Percentiles rank a stretch among this genome's conserved stretches.
These are phyloP conservation scores for Pseudonitzschia pungens DNA, from an alignment of 108 stramenopile species.

Conservation along the genomic window DNA sequence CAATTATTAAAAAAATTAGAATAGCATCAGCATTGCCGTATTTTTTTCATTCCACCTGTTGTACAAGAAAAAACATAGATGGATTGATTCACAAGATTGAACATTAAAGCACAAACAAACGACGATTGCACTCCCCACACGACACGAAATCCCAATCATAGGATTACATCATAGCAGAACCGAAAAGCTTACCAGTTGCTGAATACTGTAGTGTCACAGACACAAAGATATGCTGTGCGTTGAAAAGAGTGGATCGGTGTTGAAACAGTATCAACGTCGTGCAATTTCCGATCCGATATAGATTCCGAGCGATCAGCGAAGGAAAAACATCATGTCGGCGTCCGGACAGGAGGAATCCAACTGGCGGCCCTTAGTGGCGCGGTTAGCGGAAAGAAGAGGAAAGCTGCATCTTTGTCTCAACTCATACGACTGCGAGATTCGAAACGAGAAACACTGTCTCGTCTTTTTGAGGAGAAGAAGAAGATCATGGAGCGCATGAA, in stretches of 20 bases:
- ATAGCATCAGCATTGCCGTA: too few relatives aligned
- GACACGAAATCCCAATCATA: neutral
- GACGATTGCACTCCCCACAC: neutral
- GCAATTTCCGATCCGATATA: too few relatives aligned
- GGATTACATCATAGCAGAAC: neutral
- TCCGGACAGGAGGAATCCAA: neutral
- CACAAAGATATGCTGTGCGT: too few relatives aligned
- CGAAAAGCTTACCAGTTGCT: too few relatives aligned
- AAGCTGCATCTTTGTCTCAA: conserved; percentile 10
- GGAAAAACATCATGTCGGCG: neutral
- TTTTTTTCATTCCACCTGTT: too few relatives aligned
- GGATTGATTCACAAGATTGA: neutral
- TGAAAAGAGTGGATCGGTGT: too few relatives aligned
- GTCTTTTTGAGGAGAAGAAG: conserved; percentile 39
- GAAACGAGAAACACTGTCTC: conserved; percentile 20
- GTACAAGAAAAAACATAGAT: too few relatives aligned
- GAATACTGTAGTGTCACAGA: too few relatives aligned
- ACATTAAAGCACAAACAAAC: neutral
- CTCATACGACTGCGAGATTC: conserved; percentile 26
- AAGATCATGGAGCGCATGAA: conserved; percentile 47
- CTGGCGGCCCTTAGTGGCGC: neutral
- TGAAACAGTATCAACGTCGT: too few relatives aligned
- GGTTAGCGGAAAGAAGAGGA: neutral
- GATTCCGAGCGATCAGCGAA: neutral
- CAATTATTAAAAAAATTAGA: too few relatives aligned